Percentiles rank a stretch among this genome's conserved stretches.
phyloP scores from a whole-genome alignment of 345 rosid species.

The Raphanus raphanistrum region DNA sequence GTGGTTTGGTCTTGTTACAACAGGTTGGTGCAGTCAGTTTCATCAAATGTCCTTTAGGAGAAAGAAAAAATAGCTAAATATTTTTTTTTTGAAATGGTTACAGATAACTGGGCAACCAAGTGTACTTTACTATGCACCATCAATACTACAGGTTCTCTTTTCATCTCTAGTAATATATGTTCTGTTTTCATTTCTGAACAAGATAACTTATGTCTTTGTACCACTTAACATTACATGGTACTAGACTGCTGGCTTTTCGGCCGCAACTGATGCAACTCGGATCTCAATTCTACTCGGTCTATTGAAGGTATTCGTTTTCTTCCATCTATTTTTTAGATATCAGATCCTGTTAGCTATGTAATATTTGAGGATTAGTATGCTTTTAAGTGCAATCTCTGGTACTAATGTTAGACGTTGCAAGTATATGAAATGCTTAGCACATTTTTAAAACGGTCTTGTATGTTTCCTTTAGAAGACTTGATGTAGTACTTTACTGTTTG shows the following conservation, averaged over 20 bases:
- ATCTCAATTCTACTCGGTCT: conserved; percentile 89
- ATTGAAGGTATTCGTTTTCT: conserved; percentile 57
- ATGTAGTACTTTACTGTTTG: conserved; percentile 21
- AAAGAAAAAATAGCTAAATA: neutral
- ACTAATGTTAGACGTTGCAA: neutral
- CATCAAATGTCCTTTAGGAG: neutral
- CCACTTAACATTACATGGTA: conserved; percentile 21
- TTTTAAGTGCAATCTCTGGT: conserved; percentile 16
- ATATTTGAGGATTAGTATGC: neutral
- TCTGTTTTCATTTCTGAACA: neutral
- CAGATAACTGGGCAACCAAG: conserved; percentile 99
- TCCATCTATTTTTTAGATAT: conserved; percentile 8
- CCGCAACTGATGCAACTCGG: conserved; percentile 94
- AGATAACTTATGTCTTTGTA: conserved; percentile 22
- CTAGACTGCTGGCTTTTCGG: conserved; percentile 94
- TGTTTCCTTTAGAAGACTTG: conserved; percentile 4
- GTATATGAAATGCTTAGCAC: conserved; percentile 4
- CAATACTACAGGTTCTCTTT: conserved; percentile 72
- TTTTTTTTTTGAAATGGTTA: conserved; percentile 5
- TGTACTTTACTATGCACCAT: conserved; percentile 92
- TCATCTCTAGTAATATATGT: conserved; percentile 35
- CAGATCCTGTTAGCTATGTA: neutral
- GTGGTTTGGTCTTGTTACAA: conserved; percentile 91
- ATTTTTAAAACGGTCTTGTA: neutral
- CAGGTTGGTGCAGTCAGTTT: conserved; percentile 57